Evolutionary conservation across 2,329 filamentous ascomycete genomes (phyloP), one percentile per base, ranked within the genome.

Genomic region (Alternaria atra): DNA sequence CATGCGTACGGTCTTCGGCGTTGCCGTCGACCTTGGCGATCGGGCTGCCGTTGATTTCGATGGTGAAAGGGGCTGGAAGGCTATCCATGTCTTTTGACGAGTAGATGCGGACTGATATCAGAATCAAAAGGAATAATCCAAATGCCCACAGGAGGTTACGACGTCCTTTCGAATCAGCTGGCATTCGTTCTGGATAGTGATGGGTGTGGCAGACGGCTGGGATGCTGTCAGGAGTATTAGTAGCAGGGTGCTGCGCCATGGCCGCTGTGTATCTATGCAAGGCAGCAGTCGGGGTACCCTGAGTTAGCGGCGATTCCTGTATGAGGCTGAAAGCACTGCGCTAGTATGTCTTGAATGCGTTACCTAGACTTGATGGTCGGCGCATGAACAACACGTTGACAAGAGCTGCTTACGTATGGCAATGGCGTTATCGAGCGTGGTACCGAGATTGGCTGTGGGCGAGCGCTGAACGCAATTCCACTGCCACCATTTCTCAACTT

Each of bases 1-100:
- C 69, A 37, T 69, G 66, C 23, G 56, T 63, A 17, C 44, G 55
- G 44, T 69, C 68, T 58, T 65, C 59, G 40, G 63, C 42, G 42
- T 58, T 43, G 15, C 55, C 42, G 9, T 42, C 55, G 32, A 60
- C 58, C 44, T 64, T 64, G n/a, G 61, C 54, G 55, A 71, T 65
- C 32, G 69, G 64, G 4, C 44, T 65, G 58, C 69, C 67, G 30
- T 66, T 48, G 43, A 71, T 64, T 52, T 71, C 60, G 44, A 71
- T 70, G 13, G 63, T 69, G 52, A 71, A 71, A 32, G 63, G 53
- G 15, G 55, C 55, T 30, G 58, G 61, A 48, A 71, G 60, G 30
- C 34, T 66, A 34, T 70, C 61, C 69, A 71, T 70, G 20, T 43
- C 34, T 34, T 43, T 44, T 35, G 58, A 53, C 39, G 43, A 35